These are phyloP conservation scores for Aegilops speltoides DNA, from an alignment of 176 grass and related monocot genomes.

Conservation along the genomic window DNA sequence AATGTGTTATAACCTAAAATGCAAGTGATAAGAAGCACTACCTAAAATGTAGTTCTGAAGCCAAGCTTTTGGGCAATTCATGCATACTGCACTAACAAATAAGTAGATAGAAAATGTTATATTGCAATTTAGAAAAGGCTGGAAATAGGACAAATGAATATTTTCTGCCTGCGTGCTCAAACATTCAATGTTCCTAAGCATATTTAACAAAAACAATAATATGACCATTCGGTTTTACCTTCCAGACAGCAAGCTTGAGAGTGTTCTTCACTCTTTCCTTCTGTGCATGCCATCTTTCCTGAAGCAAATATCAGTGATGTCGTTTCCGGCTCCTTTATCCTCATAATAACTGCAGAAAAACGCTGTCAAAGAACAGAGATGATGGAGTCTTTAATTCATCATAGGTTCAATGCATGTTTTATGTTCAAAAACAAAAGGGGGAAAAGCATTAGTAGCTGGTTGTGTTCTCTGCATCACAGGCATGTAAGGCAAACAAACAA, in stretches of 20 bases:
- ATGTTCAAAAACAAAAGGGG: too few relatives aligned
- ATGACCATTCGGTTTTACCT: conserved; percentile 18
- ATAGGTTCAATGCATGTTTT: too few relatives aligned
- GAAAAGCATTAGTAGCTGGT: conserved; percentile 27
- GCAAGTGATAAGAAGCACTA: neutral
- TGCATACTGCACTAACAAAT: conserved; percentile 51
- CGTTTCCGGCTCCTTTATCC: conserved; percentile 76
- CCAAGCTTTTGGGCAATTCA: conserved; percentile 73
- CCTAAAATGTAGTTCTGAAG: conserved; percentile 61
- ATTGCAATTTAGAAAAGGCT: conserved; percentile 3
- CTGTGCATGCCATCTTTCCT: conserved; percentile 81
- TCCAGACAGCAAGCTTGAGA: conserved; percentile 50
- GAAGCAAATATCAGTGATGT: conserved; percentile 72
- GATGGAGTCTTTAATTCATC: too few relatives aligned
- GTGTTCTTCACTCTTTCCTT: conserved; percentile 62
- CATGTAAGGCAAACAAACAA: conserved; percentile 27
- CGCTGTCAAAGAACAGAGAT: conserved; percentile 23
- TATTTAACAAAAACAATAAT: neutral
- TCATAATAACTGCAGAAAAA: conserved; percentile 81
- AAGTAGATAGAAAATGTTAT: conserved; percentile 11
- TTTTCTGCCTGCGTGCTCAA: neutral
- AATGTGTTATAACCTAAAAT: neutral
- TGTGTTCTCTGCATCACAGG: conserved; percentile 65
- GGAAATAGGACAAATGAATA: conserved; percentile 11
- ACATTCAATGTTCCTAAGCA: conserved; percentile 13